Evolutionary conservation across 163 green algal genomes (phyloP), one percentile per base, ranked within the genome.

Genomic region (Smithsoniella earleae): DNA sequence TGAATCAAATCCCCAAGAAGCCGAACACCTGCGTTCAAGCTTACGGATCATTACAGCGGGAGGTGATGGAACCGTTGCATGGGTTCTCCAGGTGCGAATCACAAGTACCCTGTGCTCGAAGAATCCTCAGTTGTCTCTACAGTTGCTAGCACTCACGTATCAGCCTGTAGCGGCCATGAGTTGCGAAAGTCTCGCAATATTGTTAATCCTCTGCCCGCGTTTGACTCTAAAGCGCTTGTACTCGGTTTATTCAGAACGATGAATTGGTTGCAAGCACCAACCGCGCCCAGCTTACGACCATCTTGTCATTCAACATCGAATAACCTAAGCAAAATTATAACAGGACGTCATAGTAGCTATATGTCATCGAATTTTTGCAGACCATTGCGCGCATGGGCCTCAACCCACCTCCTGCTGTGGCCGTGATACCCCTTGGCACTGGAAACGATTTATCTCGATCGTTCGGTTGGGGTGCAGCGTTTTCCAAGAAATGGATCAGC

Each of bases 51-150:
- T 90, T 58, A 83, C 79, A 16, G 83, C 80, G 13, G 89, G 89
- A 1, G 89, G 89, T n/a, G 89, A 95, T 69, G 89, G 89, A 38
- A 95, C 89, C 0, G 86, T 92, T 25, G 86, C 82, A 16, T 95
- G 88, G 89, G 76, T 95, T 10, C 79, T 95, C 5, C 58, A 69
- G 58, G 58, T 43, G 58, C 58, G 16, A 3, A 18, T 13, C 25
- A n/a, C 58, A 27, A 49, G 40, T 49, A 22, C 13, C 40, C 40
- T 22, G 40, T 49, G 40, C 40, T 22, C 40, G 40, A 10, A 22
- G 10, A 49, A 10, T 22, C 13, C 13, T 49, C 40, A 13, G 40
- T 49, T 49, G 40, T 22, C 40, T n/a, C n/a, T n/a, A n/a, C n/a
- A n/a, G n/a, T n/a, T n/a, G n/a, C n/a, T n/a, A n/a, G n/a, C n/a